Conservation (phyloP, 129 eudicot species). For the carrot (Daucus carota) region DNA sequence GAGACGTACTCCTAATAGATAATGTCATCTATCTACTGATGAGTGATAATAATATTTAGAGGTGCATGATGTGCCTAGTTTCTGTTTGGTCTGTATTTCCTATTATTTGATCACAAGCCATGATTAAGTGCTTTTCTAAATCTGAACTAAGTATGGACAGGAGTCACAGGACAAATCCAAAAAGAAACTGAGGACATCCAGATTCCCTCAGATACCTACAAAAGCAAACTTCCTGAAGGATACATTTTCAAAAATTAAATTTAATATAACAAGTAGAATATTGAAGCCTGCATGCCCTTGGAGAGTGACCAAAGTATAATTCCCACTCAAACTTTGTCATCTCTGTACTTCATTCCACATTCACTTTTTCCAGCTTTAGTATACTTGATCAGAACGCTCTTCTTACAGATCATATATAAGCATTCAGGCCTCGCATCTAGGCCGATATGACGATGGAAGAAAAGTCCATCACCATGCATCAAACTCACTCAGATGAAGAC, state of each 20-base stretch:
- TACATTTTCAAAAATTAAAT: not conserved
- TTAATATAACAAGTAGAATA: not conserved
- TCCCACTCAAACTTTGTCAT: not conserved
- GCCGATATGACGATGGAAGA: not conserved
- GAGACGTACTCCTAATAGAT: too few species aligned
- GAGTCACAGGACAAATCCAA: too few species aligned
- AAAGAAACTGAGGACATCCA: too few species aligned
- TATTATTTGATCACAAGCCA: too few species aligned
- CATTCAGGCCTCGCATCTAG: not conserved
- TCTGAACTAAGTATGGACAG: too few species aligned
- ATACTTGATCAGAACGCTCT: not conserved
- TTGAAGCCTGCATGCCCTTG: not conserved
- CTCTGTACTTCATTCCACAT: not conserved
- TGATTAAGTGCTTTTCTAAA: too few species aligned
- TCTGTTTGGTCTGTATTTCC: too few species aligned
- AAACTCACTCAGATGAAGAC: constrained; percentile 12
- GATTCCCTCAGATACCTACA: too few species aligned
- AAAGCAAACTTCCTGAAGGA: not conserved
- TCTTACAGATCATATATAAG: constrained; percentile 1
- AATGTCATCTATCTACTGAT: too few species aligned
- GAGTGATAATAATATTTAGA: too few species aligned
- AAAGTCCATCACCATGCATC: not conserved
- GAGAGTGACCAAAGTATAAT: constrained; percentile 9
- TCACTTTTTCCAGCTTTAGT: not conserved
- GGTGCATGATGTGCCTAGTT: too few species aligned